A percentile compares a stretch with the other conserved stretches of the same genome.
Conservation (phyloP, 2,329 filamentous ascomycete genomes). For the Furcasterigmium sp. region DNA sequence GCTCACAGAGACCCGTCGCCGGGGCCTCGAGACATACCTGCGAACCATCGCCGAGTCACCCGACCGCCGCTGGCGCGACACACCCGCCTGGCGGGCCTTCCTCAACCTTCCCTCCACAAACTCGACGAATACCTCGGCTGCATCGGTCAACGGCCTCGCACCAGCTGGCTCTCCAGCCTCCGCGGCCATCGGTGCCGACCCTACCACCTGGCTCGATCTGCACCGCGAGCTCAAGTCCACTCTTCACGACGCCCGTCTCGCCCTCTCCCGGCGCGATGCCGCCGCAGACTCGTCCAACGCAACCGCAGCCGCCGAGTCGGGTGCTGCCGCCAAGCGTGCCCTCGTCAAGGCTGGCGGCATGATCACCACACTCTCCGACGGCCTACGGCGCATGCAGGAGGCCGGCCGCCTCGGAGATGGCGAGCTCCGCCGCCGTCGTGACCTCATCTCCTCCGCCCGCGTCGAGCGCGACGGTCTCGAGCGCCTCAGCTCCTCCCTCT, state of each 20-base stretch:
- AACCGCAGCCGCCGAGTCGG: conserved; percentile 51
- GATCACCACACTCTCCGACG: conserved; percentile 60
- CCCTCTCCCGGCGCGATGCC: conserved; percentile 62
- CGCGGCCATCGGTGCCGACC: conserved; percentile 43
- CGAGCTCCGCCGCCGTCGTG: conserved; percentile 65
- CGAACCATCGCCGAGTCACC: conserved; percentile 65
- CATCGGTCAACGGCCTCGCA: conserved; percentile 39
- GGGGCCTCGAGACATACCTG: conserved; percentile 65
- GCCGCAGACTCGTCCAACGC: conserved; percentile 33
- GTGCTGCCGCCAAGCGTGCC: conserved; percentile 68
- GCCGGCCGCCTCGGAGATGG: conserved; percentile 60
- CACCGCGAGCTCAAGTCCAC: conserved; percentile 68
- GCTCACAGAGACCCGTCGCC: conserved; percentile 65
- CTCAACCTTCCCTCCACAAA: conserved; percentile 57
- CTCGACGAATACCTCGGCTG: conserved; percentile 42
- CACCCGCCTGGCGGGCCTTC: conserved; percentile 67
- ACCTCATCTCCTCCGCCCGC: conserved; percentile 63
- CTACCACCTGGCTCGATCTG: conserved; percentile 70
- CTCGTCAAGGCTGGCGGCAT: conserved; percentile 64
- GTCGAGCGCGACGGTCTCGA: conserved; percentile 75
- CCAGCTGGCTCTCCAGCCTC: conserved; percentile 23
- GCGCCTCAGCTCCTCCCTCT: conserved; percentile 57
- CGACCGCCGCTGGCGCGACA: conserved; percentile 73
- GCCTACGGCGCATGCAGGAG: conserved; percentile 53
- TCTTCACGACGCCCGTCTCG: conserved; percentile 61